Base-by-base conservation (phyloP, 2,329 filamentous ascomycete species). In the Talaromyces verruculosus region DNA sequence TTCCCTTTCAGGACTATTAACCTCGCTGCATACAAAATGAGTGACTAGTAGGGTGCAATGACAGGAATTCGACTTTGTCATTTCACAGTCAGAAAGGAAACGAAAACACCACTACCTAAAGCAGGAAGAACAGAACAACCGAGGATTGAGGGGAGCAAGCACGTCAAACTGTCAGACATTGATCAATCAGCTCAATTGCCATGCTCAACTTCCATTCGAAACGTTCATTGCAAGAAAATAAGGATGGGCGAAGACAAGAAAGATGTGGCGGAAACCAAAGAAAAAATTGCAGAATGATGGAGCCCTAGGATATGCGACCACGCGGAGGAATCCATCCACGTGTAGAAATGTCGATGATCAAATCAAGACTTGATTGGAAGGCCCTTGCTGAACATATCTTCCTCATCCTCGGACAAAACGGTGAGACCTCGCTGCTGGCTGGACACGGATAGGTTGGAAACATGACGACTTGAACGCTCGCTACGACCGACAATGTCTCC, bases 351-450 rank as follows among this genome's bases (percentile, higher is more conserved):
- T 15, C 11, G 28, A 35, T 35, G 5, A 15, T 57, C 17, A 53
- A n/a, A 33, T 58, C 57, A 65, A n/a, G 39, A 25, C 25, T 51
- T 55, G n/a, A 35, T 28, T 22, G 49, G 28, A 25, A 30, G 13
- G 49, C 28, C 15, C 39, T 66, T 55, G 35, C 57, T 66, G 19
- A 66, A 60, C 1, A 49, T 35, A 33, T 66, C 65, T 35, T 63
- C 65, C 22, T 66, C 65, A n/a, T 65, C 59, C 22, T 65, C 64
- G 17, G 64, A 65, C 15, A 65, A 33, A 22, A 61, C 49, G 17
- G 64, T 45, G 37, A 65, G 64, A 10, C 64, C 49, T 47, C 58
- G 19, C 13, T 65, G 64, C 25, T 65, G 64, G 11, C 64, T 61
- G 1, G 59, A 25, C 17, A 55, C 35, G 13, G 64, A 65, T 17